Conservation (phyloP, 2,329 filamentous ascomycete species). For the Stagonosporopsis chrysanthemi region DNA sequence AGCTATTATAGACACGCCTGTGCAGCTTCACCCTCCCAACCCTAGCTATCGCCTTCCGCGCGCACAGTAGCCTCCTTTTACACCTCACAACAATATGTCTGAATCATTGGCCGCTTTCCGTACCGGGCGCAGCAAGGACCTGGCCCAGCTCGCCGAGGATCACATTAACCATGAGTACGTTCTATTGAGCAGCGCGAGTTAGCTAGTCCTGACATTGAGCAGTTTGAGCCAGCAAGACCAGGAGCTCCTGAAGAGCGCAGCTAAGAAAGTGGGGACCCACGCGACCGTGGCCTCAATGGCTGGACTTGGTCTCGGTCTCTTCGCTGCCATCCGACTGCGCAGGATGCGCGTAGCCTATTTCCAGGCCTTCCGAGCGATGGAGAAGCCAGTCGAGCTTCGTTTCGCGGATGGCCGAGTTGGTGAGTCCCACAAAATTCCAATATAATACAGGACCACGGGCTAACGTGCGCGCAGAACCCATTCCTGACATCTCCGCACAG, state of each 20-base stretch:
- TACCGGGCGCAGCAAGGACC: slow-evolving; percentile 36
- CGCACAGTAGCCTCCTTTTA: neutral
- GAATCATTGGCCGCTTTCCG: slow-evolving; percentile 45
- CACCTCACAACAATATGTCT: slow-evolving; percentile 27
- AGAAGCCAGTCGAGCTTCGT: slow-evolving; percentile 67
- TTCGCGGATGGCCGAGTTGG: slow-evolving; percentile 68
- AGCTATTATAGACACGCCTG: slow-evolving; percentile 7
- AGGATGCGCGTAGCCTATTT: slow-evolving; percentile 65
- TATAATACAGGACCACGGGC: neutral
- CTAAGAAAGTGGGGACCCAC: slow-evolving; percentile 62
- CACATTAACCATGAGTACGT: slow-evolving; percentile 47
- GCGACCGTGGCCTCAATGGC: slow-evolving; percentile 66
- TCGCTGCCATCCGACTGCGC: slow-evolving; percentile 63
- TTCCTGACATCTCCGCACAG: slow-evolving; percentile 67
- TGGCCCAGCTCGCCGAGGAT: slow-evolving; percentile 42
- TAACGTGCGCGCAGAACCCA: slow-evolving; percentile 54
- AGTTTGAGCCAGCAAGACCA: slow-evolving; percentile 65
- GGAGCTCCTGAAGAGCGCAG: slow-evolving; percentile 63
- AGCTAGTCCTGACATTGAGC: neutral
- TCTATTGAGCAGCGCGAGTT: neutral
- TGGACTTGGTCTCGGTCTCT: slow-evolving; percentile 66
- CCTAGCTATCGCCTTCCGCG: neutral
- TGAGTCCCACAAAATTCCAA: slow-evolving; percentile 32
- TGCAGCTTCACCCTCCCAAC: neutral
- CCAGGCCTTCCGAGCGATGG: slow-evolving; percentile 65